Evolutionary conservation across 129 eudicot species (phyloP).

Genomic region (Centrapalus pauciflorus): DNA sequence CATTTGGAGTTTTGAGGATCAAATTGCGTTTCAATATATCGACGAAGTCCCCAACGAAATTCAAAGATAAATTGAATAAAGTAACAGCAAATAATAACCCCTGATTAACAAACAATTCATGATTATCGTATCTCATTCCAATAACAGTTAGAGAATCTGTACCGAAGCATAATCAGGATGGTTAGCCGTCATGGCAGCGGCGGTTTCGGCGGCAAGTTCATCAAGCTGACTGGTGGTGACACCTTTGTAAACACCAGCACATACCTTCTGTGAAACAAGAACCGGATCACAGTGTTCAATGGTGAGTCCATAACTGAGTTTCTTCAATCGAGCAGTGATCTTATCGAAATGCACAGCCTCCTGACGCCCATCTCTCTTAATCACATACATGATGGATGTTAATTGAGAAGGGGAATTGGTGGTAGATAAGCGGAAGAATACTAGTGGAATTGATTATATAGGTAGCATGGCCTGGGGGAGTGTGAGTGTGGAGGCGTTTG

Average conservation of each 20-base stretch:
- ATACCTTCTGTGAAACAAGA: conserved; percentile 89
- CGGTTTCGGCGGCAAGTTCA: conserved; percentile 97
- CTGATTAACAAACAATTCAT: not conserved
- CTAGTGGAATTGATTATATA: conserved; percentile 7
- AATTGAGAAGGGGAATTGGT: not conserved
- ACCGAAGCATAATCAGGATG: conserved; percentile 97
- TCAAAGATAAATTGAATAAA: not conserved
- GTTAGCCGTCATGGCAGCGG: conserved; percentile 93
- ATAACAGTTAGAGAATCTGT: conserved; percentile 2
- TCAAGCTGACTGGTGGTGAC: conserved; percentile 92
- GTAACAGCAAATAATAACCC: not conserved
- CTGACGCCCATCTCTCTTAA: conserved; percentile 89
- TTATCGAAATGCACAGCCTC: conserved; percentile 91
- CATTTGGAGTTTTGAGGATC: not conserved
- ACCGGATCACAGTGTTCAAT: conserved; percentile 87
- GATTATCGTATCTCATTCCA: not conserved
- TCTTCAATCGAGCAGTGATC: conserved; percentile 92
- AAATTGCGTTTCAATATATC: not conserved
- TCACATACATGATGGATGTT: conserved; percentile 53
- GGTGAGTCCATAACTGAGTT: conserved; percentile 88
- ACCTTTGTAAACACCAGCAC: conserved; percentile 95
- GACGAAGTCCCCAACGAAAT: not conserved
- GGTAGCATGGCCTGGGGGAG: not conserved
- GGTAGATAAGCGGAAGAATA: not conserved
- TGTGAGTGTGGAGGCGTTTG: conserved; percentile 24